Conservation (phyloP, 345 rosid genomes). For the Euclidium syriacum region DNA sequence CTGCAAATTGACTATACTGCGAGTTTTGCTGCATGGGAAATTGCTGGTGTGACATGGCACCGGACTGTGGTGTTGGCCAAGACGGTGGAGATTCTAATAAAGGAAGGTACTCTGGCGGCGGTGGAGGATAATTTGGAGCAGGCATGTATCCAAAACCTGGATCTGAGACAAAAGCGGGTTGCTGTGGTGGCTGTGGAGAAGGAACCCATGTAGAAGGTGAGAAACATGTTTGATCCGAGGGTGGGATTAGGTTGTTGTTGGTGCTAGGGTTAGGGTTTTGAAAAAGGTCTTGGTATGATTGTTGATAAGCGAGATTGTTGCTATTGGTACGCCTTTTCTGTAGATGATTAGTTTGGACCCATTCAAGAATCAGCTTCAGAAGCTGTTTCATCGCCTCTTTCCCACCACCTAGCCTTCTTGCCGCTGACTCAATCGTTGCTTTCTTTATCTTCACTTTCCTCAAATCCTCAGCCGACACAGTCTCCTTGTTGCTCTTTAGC, state of each 20-base stretch:
- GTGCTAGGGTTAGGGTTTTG: constrained; percentile 46
- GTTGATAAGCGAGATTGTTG: constrained; percentile 23
- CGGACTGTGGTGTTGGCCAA: constrained; percentile 22
- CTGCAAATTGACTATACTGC: constrained; percentile 23
- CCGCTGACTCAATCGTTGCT: constrained; percentile 83
- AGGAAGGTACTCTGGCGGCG: constrained; percentile 12
- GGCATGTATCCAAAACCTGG: constrained; percentile 37
- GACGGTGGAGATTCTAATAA: constrained; percentile 22
- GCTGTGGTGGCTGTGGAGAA: constrained; percentile 14
- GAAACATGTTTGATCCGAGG: constrained; percentile 39
- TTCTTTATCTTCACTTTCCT: constrained; percentile 89
- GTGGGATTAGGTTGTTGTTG: constrained; percentile 30
- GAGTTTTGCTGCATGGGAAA: constrained; percentile 33
- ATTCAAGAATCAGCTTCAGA: constrained; percentile 86
- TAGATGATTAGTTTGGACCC: constrained; percentile 92
- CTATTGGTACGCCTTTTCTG: constrained; percentile 41
- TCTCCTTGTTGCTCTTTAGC: constrained; percentile 79
- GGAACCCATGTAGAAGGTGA: constrained; percentile 47
- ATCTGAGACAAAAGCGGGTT: constrained; percentile 35
- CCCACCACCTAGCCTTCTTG: constrained; percentile 85
- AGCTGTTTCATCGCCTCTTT: constrained; percentile 90
- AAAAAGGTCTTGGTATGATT: constrained; percentile 34
- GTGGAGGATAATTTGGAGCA: constrained; percentile 15
- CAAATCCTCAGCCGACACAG: constrained; percentile 85
- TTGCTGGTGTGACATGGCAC: constrained; percentile 36